Evolutionary conservation across 2,329 filamentous ascomycete genomes (phyloP).

Genomic region (Pyrenochaeta sp.): DNA sequence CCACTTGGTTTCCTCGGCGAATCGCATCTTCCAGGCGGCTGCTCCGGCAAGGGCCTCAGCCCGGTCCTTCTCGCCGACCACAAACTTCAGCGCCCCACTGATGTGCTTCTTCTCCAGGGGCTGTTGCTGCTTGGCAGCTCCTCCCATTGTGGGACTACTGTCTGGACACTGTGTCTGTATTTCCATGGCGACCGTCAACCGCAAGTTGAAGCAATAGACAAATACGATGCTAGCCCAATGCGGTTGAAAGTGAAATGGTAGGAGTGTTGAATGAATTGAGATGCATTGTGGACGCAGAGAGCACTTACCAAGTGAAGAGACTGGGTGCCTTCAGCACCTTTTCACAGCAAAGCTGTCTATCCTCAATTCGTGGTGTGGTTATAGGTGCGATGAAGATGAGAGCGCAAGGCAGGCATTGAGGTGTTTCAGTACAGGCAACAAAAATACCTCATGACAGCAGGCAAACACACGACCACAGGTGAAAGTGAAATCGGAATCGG

Average conservation of each 20-base stretch:
- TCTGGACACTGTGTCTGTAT: not conserved
- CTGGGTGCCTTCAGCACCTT: not conserved
- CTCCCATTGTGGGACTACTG: not conserved
- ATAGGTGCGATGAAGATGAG: no score
- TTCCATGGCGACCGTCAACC: not conserved
- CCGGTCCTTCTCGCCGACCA: slow-evolving; percentile 13
- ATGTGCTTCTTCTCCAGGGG: slow-evolving; percentile 17
- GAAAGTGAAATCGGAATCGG: not conserved
- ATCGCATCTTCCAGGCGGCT: slow-evolving; percentile 18
- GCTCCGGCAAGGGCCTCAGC: slow-evolving; percentile 12
- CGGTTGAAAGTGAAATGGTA: not conserved
- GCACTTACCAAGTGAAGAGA: not conserved
- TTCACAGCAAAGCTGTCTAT: not conserved
- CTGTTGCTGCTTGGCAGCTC: not conserved
- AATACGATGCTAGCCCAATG: not conserved
- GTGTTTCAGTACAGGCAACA: not conserved
- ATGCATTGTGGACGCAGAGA: not conserved
- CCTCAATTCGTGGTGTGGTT: no score
- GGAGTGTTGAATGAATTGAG: not conserved
- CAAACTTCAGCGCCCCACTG: slow-evolving; percentile 20
- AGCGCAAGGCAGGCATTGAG: not conserved
- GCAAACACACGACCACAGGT: slow-evolving; percentile 13
- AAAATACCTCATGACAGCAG: not conserved
- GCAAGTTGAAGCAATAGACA: not conserved
- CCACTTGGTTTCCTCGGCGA: slow-evolving; percentile 18